These are phyloP conservation scores for Cucurbitaria berberidis DNA, from an alignment of 2,329 filamentous ascomycete genomes.

Conservation along the genomic window DNA sequence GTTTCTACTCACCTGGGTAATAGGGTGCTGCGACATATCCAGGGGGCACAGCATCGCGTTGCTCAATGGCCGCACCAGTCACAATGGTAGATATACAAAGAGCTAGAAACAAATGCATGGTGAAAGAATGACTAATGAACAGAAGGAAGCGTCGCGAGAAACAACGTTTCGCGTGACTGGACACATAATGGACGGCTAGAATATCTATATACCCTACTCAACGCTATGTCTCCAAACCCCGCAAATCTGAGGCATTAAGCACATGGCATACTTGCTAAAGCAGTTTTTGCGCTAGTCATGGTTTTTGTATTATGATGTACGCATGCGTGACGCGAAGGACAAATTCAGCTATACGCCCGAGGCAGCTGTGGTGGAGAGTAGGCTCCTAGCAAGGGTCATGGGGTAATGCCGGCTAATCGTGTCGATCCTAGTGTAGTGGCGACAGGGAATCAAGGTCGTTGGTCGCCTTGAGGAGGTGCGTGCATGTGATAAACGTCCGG, in stretches of 20 bases:
- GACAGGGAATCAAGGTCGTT: background rate
- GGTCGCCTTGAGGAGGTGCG: background rate
- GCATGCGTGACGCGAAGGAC: background rate
- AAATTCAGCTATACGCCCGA: constrained; percentile 9
- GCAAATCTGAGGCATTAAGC: constrained; percentile 10
- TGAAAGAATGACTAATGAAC: constrained; percentile 15
- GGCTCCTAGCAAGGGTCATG: constrained; percentile 2
- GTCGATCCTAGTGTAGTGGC: background rate
- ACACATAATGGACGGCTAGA: background rate
- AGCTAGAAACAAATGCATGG: constrained; percentile 29
- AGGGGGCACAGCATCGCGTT: constrained; percentile 39
- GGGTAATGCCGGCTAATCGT: background rate
- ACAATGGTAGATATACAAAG: constrained; percentile 29
- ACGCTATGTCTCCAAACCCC: constrained; percentile 8
- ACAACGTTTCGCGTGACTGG: constrained; percentile 2
- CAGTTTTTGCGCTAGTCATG: constrained; percentile 12
- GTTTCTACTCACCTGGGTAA: constrained; percentile 59
- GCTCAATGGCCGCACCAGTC: constrained; percentile 34
- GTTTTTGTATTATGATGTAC: constrained; percentile 12
- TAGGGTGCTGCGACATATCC: constrained; percentile 60
- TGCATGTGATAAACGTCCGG: background rate
- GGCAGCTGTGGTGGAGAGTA: constrained; percentile 1
- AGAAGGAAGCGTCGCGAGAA: constrained; percentile 5
- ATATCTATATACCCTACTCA: constrained; percentile 12
- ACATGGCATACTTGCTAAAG: constrained; percentile 4